Percentiles rank a stretch among this genome's conserved stretches.
Evolutionary conservation across 257 asterid species (phyloP).

Genomic region (Euphrasia confusa): DNA sequence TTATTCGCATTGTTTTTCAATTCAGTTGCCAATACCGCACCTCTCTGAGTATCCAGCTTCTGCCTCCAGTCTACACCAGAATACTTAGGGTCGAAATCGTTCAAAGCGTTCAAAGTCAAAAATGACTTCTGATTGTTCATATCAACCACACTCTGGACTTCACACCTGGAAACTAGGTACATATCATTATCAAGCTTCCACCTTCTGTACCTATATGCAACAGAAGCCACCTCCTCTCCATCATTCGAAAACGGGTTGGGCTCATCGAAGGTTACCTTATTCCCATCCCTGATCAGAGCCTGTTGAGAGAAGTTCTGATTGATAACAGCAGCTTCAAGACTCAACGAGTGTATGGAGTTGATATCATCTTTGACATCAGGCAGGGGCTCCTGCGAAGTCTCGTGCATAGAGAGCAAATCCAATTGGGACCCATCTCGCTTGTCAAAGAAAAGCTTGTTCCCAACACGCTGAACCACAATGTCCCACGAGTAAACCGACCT

Average conservation of each 20-base stretch:
- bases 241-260: slow-evolving; percentile 73
- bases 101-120: slow-evolving; percentile 68
- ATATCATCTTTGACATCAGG: slow-evolving; percentile 82
- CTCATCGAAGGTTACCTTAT: slow-evolving; percentile 68
- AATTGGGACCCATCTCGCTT: slow-evolving; percentile 80
- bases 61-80: slow-evolving; percentile 84
- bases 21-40: slow-evolving; percentile 84
- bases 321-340: slow-evolving; percentile 78
- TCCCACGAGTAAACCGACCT: slow-evolving; percentile 86
- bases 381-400: slow-evolving; percentile 80
- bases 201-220: slow-evolving; percentile 73
- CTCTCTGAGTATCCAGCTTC: slow-evolving; percentile 81
- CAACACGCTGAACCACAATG: slow-evolving; percentile 73
- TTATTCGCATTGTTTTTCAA: slow-evolving; percentile 82
- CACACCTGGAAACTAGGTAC: slow-evolving; percentile 67
- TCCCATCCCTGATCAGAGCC: slow-evolving; percentile 66
- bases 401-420: slow-evolving; percentile 73
- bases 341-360: slow-evolving; percentile 60
- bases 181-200: slow-evolving; percentile 75
- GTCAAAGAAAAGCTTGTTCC: slow-evolving; percentile 71
- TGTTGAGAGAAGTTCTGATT: slow-evolving; percentile 88
- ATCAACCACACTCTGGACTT: slow-evolving; percentile 71
- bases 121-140: slow-evolving; percentile 61
- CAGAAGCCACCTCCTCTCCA: slow-evolving; percentile 83
- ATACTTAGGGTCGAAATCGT: slow-evolving; percentile 78